phyloP scores from a whole-genome alignment of 495 filamentous ascomycete genomes.

The Xanthoparmelia taractica region DNA sequence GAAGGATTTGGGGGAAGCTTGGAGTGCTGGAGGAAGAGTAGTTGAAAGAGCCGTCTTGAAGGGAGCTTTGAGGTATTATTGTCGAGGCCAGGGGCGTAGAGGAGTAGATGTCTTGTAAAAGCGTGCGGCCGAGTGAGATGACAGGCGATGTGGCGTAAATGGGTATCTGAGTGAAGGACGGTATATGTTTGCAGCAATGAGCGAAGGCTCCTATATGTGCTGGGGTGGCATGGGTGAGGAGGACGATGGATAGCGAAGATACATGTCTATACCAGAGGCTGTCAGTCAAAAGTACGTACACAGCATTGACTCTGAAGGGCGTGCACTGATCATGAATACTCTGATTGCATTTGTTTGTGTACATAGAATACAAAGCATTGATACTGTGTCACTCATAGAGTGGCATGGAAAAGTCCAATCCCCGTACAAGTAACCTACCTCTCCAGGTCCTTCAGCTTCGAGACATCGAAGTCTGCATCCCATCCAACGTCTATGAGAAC shows the following conservation, averaged over 20 bases:
- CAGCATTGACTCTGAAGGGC: neutral
- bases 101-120: constrained; percentile 86
- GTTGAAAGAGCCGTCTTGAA: constrained; percentile 57
- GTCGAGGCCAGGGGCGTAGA: constrained; percentile 82
- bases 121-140: constrained; percentile 81
- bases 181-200: constrained; percentile 95
- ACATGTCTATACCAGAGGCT: constrained; percentile 54
- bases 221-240: constrained; percentile 87
- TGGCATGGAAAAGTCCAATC: neutral
- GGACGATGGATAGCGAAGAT: constrained; percentile 83
- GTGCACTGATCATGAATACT: neutral
- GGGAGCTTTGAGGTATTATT: constrained; percentile 57
- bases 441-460: constrained; percentile 76
- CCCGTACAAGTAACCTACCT: constrained; percentile 50
- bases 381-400: neutral
- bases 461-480: constrained; percentile 80
- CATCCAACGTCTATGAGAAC: constrained; percentile 91
- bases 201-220: constrained; percentile 88
- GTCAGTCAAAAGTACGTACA: constrained; percentile 8
- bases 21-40: constrained; percentile 25
- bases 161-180: constrained; percentile 86
- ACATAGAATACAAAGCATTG: constrained; percentile 20
- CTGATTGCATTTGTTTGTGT: constrained; percentile 16
- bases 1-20: constrained; percentile 51
- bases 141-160: constrained; percentile 92